Base-by-base conservation (phyloP, 345 rosid species). In the Hypericum androsaemum region DNA sequence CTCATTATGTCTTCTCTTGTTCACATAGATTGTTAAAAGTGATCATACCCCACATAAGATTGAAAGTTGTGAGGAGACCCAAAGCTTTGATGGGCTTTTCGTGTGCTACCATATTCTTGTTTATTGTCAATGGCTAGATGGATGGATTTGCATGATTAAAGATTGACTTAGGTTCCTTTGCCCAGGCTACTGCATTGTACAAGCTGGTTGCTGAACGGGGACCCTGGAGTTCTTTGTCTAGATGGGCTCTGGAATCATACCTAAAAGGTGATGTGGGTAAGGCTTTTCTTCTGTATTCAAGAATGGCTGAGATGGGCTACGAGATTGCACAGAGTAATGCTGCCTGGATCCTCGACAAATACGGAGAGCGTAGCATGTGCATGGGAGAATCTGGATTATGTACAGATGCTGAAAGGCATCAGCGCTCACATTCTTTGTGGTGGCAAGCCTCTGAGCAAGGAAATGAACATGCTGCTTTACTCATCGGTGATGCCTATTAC, bases 361-460 rank as follows among this genome's bases (percentile, higher is more conserved):
- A 79, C 58, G 89, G 78, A 17, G 97, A 94, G 57, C 79, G 65
- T 60, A 94, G 95, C 79, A 80, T 83, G 95, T 88, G 99, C 72
- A 72, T 94, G 71, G 99, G 99, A 63, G 99, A 79, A 76, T 73
- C 87, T 37, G 95, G 95, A 16, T 72, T 80, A 58, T 94, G 97
- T 66, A 74, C 84, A 0, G 95, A 83, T 71, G 77, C 73, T 13
- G 99, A 94, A 71, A 84, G 89, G 61, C 95, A 88, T 73, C 87
- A 88, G 51, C 76, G 90, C 42, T 89, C 97, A 39, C 97, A 94
- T 75, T 80, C 85, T 55, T 69, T 94, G 60, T 94, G 99, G 99
- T 88, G 95, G 97, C 95, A 88, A 70, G 97, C 99, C 73, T 86
- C 99, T n/a, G 95, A 94, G 73, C 99, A 86, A 78, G 99, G 99